Conservation (phyloP, 768 basidiomycete genomes). For the Agaricus blazei region DNA sequence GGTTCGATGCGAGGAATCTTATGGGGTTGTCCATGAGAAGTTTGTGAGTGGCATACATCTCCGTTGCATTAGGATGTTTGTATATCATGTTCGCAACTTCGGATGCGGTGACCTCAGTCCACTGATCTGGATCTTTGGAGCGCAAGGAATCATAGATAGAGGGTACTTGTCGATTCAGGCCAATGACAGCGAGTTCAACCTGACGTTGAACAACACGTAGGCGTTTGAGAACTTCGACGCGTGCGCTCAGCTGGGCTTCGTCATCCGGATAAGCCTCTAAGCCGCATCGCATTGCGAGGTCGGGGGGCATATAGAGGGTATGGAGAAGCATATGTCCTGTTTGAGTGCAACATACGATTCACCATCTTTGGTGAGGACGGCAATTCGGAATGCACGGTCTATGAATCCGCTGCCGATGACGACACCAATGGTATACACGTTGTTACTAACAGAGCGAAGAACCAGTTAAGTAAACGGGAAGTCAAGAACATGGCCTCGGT, state of each 20-base stretch:
- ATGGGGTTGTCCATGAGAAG: conserved; percentile 51
- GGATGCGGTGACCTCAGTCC: conserved; percentile 49
- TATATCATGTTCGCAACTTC: conserved; percentile 46
- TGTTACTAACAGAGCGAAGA: conserved; percentile 21
- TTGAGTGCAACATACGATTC: conserved; percentile 44
- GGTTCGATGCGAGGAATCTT: conserved; percentile 47
- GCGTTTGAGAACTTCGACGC: conserved; percentile 58
- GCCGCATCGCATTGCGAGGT: conserved; percentile 49
- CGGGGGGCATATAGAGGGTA: conserved; percentile 51
- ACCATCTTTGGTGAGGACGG: conserved; percentile 39
- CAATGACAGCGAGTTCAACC: conserved; percentile 32
- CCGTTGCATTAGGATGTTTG: conserved; percentile 24
- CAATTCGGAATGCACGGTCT: conserved; percentile 14
- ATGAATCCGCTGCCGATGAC: conserved; percentile 20
- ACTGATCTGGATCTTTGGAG: conserved; percentile 41
- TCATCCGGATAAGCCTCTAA: conserved; percentile 19
- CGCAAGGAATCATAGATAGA: conserved; percentile 43
- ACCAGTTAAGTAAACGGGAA: not conserved
- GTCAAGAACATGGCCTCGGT: not conserved
- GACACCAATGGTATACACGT: conserved; percentile 21
- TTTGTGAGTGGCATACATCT: conserved; percentile 53
- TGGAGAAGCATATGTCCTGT: conserved; percentile 53
- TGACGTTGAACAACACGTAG: conserved; percentile 48
- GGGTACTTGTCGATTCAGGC: conserved; percentile 19
- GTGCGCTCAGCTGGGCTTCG: conserved; percentile 43